Conservation (phyloP, 1,284 basidiomycete genomes). For the Porogramme epimiltina region DNA sequence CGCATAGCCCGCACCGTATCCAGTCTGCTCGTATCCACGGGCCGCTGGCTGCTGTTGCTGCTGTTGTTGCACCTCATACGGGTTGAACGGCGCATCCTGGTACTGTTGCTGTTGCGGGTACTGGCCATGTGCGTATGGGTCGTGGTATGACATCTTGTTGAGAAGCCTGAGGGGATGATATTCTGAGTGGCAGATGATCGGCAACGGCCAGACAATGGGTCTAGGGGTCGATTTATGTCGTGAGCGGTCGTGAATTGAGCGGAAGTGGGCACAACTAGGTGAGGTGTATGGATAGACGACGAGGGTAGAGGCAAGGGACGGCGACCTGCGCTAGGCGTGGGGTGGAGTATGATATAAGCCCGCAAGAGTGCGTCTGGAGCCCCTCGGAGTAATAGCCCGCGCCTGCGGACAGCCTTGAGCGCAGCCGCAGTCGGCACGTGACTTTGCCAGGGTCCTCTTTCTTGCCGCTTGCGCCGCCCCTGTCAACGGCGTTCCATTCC, state of each 20-base stretch:
- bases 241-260: neutral
- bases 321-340: conserved; percentile 19
- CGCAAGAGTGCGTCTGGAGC: neutral
- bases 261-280: neutral
- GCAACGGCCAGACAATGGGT: no score
- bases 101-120: conserved; percentile 38
- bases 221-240: neutral
- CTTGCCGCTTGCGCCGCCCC: conserved; percentile 1
- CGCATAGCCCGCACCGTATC: conserved; percentile 39
- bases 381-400: neutral
- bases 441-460: neutral
- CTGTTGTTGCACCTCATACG: conserved; percentile 47
- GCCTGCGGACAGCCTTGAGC: conserved; percentile 12
- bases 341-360: conserved; percentile 9
- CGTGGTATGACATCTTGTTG: conserved; percentile 48
- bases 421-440: conserved; percentile 10
- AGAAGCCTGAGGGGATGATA: no score
- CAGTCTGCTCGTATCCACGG: conserved; percentile 36
- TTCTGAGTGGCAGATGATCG: no score
- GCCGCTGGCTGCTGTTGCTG: no score
- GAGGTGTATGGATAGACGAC: neutral
- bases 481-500: neutral
- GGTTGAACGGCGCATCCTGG: conserved; percentile 44
- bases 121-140: conserved; percentile 44
- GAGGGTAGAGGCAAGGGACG: neutral